Conservation (phyloP, 2,329 filamentous ascomycete genomes). For the Metarhizium anisopliae region DNA sequence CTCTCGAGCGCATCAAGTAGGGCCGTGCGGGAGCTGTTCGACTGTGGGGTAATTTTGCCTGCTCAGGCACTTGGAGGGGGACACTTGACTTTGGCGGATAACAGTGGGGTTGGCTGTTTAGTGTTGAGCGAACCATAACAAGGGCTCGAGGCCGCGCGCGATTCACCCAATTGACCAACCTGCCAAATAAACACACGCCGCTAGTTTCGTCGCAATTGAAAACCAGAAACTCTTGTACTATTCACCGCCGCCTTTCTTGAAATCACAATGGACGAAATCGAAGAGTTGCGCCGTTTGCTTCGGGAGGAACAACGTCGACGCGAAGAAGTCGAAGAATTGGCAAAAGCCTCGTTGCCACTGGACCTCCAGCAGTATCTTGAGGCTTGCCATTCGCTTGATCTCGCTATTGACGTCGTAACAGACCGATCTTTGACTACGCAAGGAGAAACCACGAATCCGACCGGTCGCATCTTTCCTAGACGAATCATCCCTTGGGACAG, state of each 20-base stretch:
- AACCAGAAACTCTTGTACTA: neutral
- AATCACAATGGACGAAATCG: neutral
- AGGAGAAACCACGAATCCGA: slow-evolving; percentile 23
- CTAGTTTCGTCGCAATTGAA: neutral
- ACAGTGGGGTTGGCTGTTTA: too few species aligned
- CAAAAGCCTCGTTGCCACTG: slow-evolving; percentile 12
- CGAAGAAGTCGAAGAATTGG: slow-evolving; percentile 17
- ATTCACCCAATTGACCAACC: too few species aligned
- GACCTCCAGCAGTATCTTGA: slow-evolving; percentile 22
- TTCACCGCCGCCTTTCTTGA: neutral
- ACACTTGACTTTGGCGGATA: too few species aligned
- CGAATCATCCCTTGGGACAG: slow-evolving; percentile 26
- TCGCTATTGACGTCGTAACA: slow-evolving; percentile 22
- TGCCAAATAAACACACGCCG: too few species aligned
- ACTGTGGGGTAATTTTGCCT: too few species aligned
- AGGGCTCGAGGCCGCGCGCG: too few species aligned
- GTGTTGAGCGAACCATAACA: too few species aligned
- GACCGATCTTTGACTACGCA: slow-evolving; percentile 21
- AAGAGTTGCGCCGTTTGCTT: neutral
- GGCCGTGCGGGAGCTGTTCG: too few species aligned
- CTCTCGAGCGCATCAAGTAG: too few species aligned
- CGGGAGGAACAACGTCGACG: slow-evolving; percentile 14
- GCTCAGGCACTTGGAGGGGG: too few species aligned
- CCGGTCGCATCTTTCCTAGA: slow-evolving; percentile 22
- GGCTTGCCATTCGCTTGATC: slow-evolving; percentile 21